phyloP scores from a whole-genome alignment of 1,139 yeast species.

The Geotrichum klebahnii region DNA sequence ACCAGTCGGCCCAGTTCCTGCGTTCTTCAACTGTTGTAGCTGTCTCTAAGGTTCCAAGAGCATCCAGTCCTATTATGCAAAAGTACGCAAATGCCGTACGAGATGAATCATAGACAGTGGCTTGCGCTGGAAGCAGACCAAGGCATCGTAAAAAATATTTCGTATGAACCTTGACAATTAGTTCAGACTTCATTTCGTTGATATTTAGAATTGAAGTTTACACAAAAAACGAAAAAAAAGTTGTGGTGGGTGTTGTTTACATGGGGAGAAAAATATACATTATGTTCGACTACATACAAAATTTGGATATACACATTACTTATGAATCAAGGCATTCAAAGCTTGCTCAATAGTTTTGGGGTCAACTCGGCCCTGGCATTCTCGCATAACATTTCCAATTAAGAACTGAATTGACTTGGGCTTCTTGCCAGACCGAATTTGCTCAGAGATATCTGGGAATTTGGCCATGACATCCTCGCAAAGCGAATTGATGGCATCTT shows the following conservation, averaged over 20 bases:
- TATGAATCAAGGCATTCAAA: conserved; percentile 6
- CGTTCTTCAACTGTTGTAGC: conserved; percentile 33
- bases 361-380: conserved; percentile 54
- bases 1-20: conserved; percentile 43
- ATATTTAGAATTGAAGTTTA: neutral
- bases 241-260: neutral
- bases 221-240: conserved; percentile 1
- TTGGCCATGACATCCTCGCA: conserved; percentile 51
- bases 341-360: conserved; percentile 27
- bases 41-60: conserved; percentile 45
- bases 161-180: conserved; percentile 24
- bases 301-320: neutral
- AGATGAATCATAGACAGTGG: conserved; percentile 51
- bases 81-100: conserved; percentile 63
- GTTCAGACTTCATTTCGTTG: conserved; percentile 3
- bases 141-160: conserved; percentile 38
- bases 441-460: conserved; percentile 56
- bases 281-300: neutral
- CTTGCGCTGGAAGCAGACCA: conserved; percentile 37
- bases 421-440: conserved; percentile 56
- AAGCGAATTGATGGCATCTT: conserved; percentile 48
- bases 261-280: neutral
- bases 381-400: conserved; percentile 81
- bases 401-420: conserved; percentile 64
- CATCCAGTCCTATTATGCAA: conserved; percentile 57